phyloP scores from a whole-genome alignment of 2,329 filamentous ascomycete species.

The Alternaria sp. region DNA sequence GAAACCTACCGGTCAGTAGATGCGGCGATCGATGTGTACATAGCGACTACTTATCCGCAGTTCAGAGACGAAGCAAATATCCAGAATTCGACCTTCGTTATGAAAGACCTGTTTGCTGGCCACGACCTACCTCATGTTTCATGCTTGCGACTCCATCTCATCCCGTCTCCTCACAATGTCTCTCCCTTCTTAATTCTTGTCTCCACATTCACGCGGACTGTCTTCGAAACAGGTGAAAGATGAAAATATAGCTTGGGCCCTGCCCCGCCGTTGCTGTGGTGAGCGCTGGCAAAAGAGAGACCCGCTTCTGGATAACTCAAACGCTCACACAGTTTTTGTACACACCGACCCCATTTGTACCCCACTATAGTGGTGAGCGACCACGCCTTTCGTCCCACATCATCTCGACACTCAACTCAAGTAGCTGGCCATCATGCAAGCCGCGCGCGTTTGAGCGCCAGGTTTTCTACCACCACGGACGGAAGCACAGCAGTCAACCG shows the following conservation, averaged over 20 bases:
- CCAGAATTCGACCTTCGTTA: not conserved
- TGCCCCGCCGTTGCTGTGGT: not conserved
- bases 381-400: not conserved
- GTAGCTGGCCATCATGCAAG: not conserved
- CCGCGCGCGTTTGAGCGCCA: not conserved
- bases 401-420: not conserved
- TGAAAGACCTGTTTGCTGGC: not conserved
- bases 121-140: not conserved
- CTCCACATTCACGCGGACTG: not conserved
- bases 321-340: not conserved
- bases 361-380: not conserved
- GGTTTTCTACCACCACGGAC: not conserved
- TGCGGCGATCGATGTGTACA: not conserved
- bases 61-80: not conserved
- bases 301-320: not conserved
- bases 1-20: conserved; percentile 29
- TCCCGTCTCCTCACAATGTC: not conserved
- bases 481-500: not conserved
- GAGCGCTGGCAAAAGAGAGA: not conserved
- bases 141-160: not conserved
- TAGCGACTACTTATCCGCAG: conserved; percentile 2
- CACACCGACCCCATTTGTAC: not conserved
- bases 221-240: not conserved
- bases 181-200: not conserved
- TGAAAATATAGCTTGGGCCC: not conserved